Percentiles rank a stretch among this genome's conserved stretches.
phyloP scores from a whole-genome alignment of 768 basidiomycete genomes.

The Bullera alba region DNA sequence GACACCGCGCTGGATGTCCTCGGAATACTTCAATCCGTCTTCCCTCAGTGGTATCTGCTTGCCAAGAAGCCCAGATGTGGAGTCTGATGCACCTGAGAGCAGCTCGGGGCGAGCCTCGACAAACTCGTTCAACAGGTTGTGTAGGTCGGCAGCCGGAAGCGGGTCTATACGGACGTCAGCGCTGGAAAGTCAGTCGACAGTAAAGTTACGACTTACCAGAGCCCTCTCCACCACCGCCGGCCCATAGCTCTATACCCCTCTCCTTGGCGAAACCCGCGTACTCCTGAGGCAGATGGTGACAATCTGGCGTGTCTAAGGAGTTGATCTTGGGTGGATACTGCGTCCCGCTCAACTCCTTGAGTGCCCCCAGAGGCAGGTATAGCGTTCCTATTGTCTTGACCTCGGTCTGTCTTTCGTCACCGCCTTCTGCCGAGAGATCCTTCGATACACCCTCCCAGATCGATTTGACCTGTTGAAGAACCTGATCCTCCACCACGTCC shows the following conservation, averaged over 20 bases:
- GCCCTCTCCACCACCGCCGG: conserved; percentile 43
- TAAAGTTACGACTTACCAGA: conserved; percentile 27
- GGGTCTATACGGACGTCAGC: conserved; percentile 25
- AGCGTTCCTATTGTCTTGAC: conserved; percentile 34
- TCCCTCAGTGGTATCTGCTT: conserved; percentile 17
- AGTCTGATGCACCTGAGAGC: not conserved
- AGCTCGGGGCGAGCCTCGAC: not conserved
- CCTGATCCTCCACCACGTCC: conserved; percentile 8
- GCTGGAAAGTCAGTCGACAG: not conserved
- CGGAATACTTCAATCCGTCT: conserved; percentile 23
- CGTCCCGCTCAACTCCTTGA: conserved; percentile 8
- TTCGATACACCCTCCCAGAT: conserved; percentile 17
- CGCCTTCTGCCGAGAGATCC: not conserved
- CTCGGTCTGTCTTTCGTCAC: not conserved
- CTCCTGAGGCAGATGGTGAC: conserved; percentile 40
- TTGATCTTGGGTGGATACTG: conserved; percentile 22
- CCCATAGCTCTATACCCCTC: conserved; percentile 39
- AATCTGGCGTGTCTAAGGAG: conserved; percentile 43
- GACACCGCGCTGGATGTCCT: conserved; percentile 15
- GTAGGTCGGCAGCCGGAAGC: conserved; percentile 35
- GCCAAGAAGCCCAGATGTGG: not conserved
- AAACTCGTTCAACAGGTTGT: conserved; percentile 43
- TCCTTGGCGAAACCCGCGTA: conserved; percentile 33
- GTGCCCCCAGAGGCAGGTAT: conserved; percentile 27
- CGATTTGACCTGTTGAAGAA: conserved; percentile 16